These are phyloP conservation scores for Rhodotorula toruloides DNA, from an alignment of 768 basidiomycete genomes.

Conservation along the genomic window DNA sequence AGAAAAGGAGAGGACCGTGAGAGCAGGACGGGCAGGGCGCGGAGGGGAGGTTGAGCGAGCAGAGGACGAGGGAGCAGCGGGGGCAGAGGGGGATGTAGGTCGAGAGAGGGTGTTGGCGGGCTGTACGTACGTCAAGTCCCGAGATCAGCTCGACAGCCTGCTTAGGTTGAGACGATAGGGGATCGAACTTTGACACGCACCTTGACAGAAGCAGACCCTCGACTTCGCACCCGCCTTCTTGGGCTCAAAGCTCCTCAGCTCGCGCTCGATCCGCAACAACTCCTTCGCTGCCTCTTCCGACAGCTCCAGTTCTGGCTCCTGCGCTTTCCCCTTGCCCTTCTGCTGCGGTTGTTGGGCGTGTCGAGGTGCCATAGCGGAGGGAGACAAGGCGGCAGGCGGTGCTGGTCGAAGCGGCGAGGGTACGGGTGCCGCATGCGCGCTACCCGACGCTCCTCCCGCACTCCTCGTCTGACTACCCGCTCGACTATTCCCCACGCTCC, in stretches of 20 bases:
- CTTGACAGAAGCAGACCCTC: conserved; percentile 25
- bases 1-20: conserved; percentile 14
- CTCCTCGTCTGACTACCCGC: not conserved
- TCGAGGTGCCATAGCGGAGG: not conserved
- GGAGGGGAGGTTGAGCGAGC: conserved; percentile 27
- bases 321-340: not conserved
- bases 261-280: conserved; percentile 6
- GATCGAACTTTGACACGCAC: too few relatives aligned
- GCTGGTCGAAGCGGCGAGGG: not conserved
- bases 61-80: conserved; percentile 30
- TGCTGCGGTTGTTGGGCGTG: not conserved
- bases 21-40: conserved; percentile 30
- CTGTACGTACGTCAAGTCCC: too few relatives aligned
- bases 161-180: not conserved
- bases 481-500: not conserved
- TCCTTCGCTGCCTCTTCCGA: conserved; percentile 1
- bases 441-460: not conserved
- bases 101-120: conserved; percentile 25
- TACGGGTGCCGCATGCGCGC: not conserved
- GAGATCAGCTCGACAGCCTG: too few relatives aligned
- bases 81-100: conserved; percentile 22
- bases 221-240: not conserved
- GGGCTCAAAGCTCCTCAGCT: conserved; percentile 2
- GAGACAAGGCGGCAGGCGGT: too few relatives aligned
- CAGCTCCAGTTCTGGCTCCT: conserved; percentile 3